Percentiles rank a stretch among this genome's conserved stretches.
These are phyloP conservation scores for Anthostomella pinea DNA, from an alignment of 2,329 filamentous ascomycete species.

Conservation along the genomic window DNA sequence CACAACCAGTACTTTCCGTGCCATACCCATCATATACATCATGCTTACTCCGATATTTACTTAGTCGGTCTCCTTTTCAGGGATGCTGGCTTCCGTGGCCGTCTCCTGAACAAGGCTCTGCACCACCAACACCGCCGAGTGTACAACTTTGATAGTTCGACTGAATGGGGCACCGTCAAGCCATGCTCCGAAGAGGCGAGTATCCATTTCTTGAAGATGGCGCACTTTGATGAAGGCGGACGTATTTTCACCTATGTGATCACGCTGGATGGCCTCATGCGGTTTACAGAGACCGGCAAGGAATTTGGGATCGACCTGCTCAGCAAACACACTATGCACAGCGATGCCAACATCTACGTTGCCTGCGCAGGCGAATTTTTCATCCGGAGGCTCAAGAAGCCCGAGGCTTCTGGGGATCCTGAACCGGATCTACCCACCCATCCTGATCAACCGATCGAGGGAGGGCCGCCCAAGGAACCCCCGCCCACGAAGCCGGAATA, in stretches of 20 bases:
- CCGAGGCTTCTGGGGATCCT: constrained; percentile 41
- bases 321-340: constrained; percentile 97
- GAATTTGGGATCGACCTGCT: constrained; percentile 93
- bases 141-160: constrained; percentile 81
- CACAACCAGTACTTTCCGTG: too few species aligned
- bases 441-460: constrained; percentile 43
- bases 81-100: constrained; percentile 71
- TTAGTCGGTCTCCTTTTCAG: constrained; percentile 89
- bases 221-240: constrained; percentile 80
- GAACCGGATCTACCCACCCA: constrained; percentile 49
- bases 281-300: constrained; percentile 93
- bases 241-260: constrained; percentile 90
- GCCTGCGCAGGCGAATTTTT: constrained; percentile 94
- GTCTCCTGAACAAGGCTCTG: constrained; percentile 76
- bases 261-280: constrained; percentile 79
- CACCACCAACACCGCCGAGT: constrained; percentile 87
- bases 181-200: constrained; percentile 68
- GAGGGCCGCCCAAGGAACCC: constrained; percentile 42
- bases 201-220: constrained; percentile 78
- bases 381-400: constrained; percentile 63
- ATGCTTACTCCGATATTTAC: too few species aligned
- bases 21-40: too few species aligned
- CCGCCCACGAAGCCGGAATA: constrained; percentile 48
- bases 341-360: constrained; percentile 85
- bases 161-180: constrained; percentile 67